A percentile compares a stretch with the other conserved stretches of the same genome.
These are phyloP conservation scores for Eucalyptus albens DNA, from an alignment of 345 rosid species.

Conservation along the genomic window DNA sequence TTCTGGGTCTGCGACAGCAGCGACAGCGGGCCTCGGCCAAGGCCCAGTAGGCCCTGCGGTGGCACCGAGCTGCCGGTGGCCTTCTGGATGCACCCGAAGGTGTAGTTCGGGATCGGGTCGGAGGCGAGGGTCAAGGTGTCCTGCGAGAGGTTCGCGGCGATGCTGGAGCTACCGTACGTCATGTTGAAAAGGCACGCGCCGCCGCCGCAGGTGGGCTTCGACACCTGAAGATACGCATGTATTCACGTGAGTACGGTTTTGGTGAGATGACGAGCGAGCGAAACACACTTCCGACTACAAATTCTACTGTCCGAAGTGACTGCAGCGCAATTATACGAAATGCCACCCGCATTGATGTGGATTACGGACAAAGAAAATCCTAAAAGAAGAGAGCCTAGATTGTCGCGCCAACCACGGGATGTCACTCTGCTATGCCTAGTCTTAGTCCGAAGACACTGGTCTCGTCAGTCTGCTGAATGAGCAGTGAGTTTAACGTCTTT, in stretches of 20 bases:
- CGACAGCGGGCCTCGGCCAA: slow-evolving; percentile 88
- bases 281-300: not conserved
- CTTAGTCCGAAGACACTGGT: not conserved
- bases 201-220: slow-evolving; percentile 55
- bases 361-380: not conserved
- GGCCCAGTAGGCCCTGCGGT: slow-evolving; percentile 79
- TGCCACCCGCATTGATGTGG: not conserved
- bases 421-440: not conserved
- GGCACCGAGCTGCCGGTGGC: slow-evolving; percentile 66
- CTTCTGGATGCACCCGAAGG: slow-evolving; percentile 78
- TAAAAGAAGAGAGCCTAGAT: not conserved
- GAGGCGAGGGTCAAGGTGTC: slow-evolving; percentile 53
- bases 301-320: not conserved
- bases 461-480: not conserved
- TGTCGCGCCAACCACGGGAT: not conserved
- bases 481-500: not conserved
- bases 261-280: not conserved
- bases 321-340: not conserved
- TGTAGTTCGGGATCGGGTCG: slow-evolving; percentile 56
- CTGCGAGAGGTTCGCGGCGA: slow-evolving; percentile 58
- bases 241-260: not conserved
- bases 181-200: slow-evolving; percentile 64
- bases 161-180: slow-evolving; percentile 68
- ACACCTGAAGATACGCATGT: slow-evolving; percentile 24
- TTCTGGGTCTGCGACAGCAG: slow-evolving; percentile 66